These are phyloP conservation scores for Wilcoxina mikolae DNA, from an alignment of 495 filamentous ascomycete species.

Conservation along the genomic window DNA sequence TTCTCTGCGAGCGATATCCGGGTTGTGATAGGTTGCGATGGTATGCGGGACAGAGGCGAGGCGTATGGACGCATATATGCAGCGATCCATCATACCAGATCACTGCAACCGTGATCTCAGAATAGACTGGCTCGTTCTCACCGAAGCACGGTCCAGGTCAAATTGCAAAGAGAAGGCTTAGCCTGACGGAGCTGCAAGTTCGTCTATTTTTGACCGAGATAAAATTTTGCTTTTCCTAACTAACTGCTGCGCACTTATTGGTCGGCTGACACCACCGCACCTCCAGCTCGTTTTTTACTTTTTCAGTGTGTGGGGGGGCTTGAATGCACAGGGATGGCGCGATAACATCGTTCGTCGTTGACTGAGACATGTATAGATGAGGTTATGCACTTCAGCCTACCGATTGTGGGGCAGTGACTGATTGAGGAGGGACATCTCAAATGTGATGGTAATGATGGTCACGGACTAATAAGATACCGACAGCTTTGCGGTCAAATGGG, in stretches of 20 bases:
- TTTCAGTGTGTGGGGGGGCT: background rate
- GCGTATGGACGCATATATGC: background rate
- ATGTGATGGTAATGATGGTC: background rate
- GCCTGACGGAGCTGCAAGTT: background rate
- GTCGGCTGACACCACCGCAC: background rate
- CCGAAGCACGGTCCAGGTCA: background rate
- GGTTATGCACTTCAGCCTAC: background rate
- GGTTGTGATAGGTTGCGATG: background rate
- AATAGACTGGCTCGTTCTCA: background rate
- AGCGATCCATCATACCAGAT: background rate
- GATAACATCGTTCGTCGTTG: background rate
- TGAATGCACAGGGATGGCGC: background rate
- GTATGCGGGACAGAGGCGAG: background rate
- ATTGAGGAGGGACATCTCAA: background rate
- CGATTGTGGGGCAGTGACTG: background rate
- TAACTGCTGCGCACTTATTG: background rate
- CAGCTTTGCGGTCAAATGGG: background rate
- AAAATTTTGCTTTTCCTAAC: background rate
- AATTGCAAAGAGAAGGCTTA: background rate
- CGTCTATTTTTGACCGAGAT: background rate
- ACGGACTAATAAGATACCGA: background rate
- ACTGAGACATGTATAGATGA: background rate
- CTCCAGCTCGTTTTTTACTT: constrained; percentile 1
- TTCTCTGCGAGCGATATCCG: background rate
- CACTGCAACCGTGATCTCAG: background rate